Evolutionary conservation across 225 moss, liverwort and hornwort genomes (phyloP).

Genomic region (Antitrichia curtipendula): DNA sequence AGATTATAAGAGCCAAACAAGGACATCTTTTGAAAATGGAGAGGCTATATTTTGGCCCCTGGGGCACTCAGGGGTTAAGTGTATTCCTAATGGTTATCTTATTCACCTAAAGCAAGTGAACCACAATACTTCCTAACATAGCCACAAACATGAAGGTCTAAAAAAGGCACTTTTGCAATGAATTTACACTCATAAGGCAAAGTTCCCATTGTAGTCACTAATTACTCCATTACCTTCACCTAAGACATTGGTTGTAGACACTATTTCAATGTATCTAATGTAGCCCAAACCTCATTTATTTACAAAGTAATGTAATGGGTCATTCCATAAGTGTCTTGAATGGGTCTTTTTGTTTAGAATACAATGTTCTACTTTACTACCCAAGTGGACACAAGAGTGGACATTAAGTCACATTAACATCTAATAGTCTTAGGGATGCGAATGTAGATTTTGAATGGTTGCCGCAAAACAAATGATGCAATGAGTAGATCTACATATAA

Average conservation of each 20-base stretch:
- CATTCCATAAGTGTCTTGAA: not conserved
- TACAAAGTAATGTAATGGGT: not conserved
- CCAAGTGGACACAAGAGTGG: accelerated
- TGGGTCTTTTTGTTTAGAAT: not conserved
- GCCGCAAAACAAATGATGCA: not conserved
- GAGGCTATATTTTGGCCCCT: too few relatives aligned
- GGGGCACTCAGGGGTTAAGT: too few relatives aligned
- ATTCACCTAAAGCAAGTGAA: too few relatives aligned
- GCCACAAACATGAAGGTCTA: too few relatives aligned
- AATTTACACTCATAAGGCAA: too few relatives aligned
- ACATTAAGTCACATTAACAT: not conserved
- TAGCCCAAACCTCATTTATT: not conserved
- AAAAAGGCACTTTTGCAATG: too few relatives aligned
- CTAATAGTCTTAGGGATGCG: accelerated
- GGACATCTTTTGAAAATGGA: too few relatives aligned
- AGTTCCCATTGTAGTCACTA: too few relatives aligned
- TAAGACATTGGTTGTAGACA: accelerated
- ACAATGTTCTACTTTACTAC: accelerated
- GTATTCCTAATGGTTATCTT: too few relatives aligned
- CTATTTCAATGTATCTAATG: not conserved
- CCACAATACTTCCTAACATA: too few relatives aligned
- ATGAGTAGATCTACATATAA: not conserved
- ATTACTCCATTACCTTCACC: too few relatives aligned
- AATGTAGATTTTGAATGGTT: not conserved
- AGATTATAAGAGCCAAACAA: too few relatives aligned